Percentiles rank a stretch among this genome's conserved stretches.
Conservation (phyloP, 768 basidiomycete species). For the Trametes cubensis region DNA sequence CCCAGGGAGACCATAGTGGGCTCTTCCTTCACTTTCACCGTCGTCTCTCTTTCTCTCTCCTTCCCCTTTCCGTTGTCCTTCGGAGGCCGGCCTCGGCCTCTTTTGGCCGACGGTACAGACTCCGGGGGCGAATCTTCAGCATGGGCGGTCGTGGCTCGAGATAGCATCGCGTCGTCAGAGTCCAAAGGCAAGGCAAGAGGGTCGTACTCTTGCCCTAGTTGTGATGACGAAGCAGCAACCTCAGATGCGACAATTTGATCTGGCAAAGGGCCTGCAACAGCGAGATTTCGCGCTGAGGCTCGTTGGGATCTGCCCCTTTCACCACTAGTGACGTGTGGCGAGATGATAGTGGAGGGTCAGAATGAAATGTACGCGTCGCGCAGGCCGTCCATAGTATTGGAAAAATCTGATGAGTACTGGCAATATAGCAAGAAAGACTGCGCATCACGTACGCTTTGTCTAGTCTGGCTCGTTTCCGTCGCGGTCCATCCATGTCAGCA, state of each 20-base stretch:
- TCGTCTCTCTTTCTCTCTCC: conserved; percentile 44
- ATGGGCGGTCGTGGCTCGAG: conserved; percentile 58
- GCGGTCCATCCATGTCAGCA: conserved; percentile 64
- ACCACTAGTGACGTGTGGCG: conserved; percentile 13
- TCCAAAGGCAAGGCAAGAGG: conserved; percentile 55
- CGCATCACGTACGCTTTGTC: conserved; percentile 67
- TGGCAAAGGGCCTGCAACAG: conserved; percentile 16
- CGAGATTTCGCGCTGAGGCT: conserved; percentile 32
- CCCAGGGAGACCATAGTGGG: conserved; percentile 42
- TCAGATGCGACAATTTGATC: conserved; percentile 24
- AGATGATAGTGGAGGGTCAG: background rate
- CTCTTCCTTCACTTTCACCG: conserved; percentile 50
- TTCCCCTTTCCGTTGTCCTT: conserved; percentile 48
- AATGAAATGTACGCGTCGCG: background rate
- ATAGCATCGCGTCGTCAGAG: conserved; percentile 58
- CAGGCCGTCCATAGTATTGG: background rate
- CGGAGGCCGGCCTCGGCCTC: conserved; percentile 8
- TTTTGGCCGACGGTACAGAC: conserved; percentile 11
- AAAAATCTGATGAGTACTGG: conserved; percentile 26
- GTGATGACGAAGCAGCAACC: conserved; percentile 43
- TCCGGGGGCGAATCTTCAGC: conserved; percentile 30
- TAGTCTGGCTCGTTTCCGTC: conserved; percentile 71
- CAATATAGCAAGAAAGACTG: conserved; percentile 11
- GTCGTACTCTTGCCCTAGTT: conserved; percentile 57
- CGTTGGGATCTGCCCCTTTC: conserved; percentile 32